These are phyloP conservation scores for Terfezia claveryi DNA, from an alignment of 495 filamentous ascomycete species.

Conservation along the genomic window DNA sequence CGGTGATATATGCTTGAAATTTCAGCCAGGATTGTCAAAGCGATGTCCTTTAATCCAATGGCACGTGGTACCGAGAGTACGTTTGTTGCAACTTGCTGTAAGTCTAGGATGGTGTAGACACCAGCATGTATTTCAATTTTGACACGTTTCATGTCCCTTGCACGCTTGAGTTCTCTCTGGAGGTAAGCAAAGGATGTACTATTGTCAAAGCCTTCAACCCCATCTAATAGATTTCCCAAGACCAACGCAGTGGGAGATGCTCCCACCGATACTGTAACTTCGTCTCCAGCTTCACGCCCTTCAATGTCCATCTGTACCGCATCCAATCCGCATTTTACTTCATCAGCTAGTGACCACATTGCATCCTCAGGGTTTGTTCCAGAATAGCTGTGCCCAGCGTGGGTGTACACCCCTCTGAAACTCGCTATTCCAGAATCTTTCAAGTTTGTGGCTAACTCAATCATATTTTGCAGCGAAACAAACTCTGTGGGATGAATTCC, in stretches of 20 bases:
- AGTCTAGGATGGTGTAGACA: slow-evolving; percentile 51
- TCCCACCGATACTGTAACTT: slow-evolving; percentile 47
- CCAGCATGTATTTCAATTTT: slow-evolving; percentile 49
- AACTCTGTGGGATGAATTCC: slow-evolving; percentile 35
- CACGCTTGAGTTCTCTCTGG: neutral
- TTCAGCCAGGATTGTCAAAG: slow-evolving; percentile 47
- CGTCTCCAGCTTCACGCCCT: slow-evolving; percentile 13
- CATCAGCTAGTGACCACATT: slow-evolving; percentile 32
- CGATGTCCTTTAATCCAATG: slow-evolving; percentile 34
- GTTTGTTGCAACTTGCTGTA: slow-evolving; percentile 64
- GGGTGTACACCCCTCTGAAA: slow-evolving; percentile 53
- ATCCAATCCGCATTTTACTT: slow-evolving; percentile 36
- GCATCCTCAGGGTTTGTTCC: slow-evolving; percentile 30
- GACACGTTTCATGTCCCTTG: slow-evolving; percentile 13
- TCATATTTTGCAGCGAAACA: slow-evolving; percentile 27
- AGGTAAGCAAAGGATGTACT: neutral
- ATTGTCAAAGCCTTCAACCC: neutral
- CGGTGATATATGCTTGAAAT: slow-evolving; percentile 45
- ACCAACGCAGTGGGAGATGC: slow-evolving; percentile 60
- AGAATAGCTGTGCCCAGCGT: slow-evolving; percentile 54
- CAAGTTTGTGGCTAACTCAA: slow-evolving; percentile 27
- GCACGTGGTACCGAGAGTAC: slow-evolving; percentile 24
- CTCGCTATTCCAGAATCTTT: slow-evolving; percentile 20
- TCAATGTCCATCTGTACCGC: slow-evolving; percentile 25
- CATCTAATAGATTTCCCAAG: slow-evolving; percentile 24